Evolutionary conservation across 2,329 filamentous ascomycete species (phyloP), one percentile per base, ranked within the genome.

Genomic region (Fusarium metavorans): DNA sequence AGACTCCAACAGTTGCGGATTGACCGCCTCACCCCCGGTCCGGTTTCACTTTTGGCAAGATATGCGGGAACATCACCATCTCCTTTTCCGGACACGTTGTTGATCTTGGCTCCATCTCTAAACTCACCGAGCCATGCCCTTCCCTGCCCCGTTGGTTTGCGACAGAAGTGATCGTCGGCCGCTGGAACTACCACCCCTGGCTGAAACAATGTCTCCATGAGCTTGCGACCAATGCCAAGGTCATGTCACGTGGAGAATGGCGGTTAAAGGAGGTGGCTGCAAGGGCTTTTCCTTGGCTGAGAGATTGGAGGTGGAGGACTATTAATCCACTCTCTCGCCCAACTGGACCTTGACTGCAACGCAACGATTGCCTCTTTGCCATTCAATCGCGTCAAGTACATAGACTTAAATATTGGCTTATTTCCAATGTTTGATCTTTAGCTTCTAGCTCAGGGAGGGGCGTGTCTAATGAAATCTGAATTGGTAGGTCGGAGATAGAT

Each of bases 381-480:
- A 30, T 30, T 52, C 48, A 52, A 52, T 57, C 60, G 59, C 45
- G 60, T 54, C 27, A 34, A 58, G 54, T 58, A 66, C 37, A 72
- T 75, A 73, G 72, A 37, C 68, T 74, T 74, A 74, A 73, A 73
- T 64, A 73, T 74, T 75, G 72, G 68, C 72, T 75, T 75, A 70
- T 69, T 74, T 50, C 45, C 25, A 50, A 50, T 71, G 64, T 74
- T 74, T 72, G 52, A 62, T 48, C 66, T 75, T 72, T 64, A 72
- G 72, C 72, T 75, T 73, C 68, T 67, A 72, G 72, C 5, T 72
- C 68, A 73, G 72, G 72, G 72, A n/a, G 50, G 50, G 54, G 30
- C 45, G 30, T 57, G 25, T 35, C 18, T 25, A 62, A 57, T 37
- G 30, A 45, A 43, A 43, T 52, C 9, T 63, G 35, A 41, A 16